Evolutionary conservation across 805 yeast genomes (phyloP), one percentile per base, ranked within the genome.

Genomic region (Sugiyamaella lignohabitans): DNA sequence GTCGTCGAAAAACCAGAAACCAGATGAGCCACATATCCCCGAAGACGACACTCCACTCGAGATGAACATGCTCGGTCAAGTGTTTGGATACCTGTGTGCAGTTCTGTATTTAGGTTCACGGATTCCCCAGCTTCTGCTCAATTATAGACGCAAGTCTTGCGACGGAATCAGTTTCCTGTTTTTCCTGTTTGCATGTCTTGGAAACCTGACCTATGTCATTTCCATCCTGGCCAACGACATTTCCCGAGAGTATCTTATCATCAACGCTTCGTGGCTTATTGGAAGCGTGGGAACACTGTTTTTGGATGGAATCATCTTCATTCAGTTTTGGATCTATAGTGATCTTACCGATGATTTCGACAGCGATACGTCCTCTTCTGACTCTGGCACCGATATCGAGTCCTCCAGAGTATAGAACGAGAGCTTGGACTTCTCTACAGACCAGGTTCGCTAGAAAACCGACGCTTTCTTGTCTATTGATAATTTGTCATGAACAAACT

Each of bases 111-210:
- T 91, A 50, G 95, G 96, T 2, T 89, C 98, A 16, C 73, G 98
- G 57, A 67, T 93, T 23, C 98, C 98, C 1, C 98, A 93, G 67
- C 87, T 93, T 45, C 63, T 87, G 49, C 73, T 91, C 51, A 93
- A 93, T 66, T 87, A 74, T 60, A 73, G 82, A 62, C 76, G 97
- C 60, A 89, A 88, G 66, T 84, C 95, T 1, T 88, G 96, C 62
- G 98, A 93, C 52, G 98, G 98, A 20, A 85, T 91, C 42, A 87
- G 96, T 8, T 87, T 93, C 60, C 73, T 91, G 73, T 91, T 93
- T 66, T 91, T 91, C 67, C 68, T 93, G 19, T 91, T 93, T 72
- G 98, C 98, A 18, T 88, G 96, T 63, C 69, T 91, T 47, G 98
- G 98, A 40, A 93, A 91, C 63, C 70, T 86, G 59, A 87, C 96